These are phyloP conservation scores for Heliamphora exappendiculata DNA, from an alignment of 148 eudicot genomes.

Conservation along the genomic window DNA sequence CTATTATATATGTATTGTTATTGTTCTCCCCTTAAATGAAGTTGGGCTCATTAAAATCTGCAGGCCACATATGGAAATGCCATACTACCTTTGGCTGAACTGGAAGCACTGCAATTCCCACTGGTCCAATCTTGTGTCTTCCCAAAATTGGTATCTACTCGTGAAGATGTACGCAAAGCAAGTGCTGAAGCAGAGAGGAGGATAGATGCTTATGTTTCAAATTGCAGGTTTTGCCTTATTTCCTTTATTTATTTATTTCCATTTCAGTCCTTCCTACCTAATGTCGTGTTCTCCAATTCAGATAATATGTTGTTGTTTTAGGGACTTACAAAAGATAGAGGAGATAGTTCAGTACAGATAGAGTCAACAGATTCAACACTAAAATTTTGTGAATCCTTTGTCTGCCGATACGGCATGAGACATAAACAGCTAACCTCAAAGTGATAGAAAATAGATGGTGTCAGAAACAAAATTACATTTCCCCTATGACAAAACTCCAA, in stretches of 20 bases:
- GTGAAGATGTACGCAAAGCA: slow-evolving; percentile 81
- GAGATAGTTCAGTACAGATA: not conserved
- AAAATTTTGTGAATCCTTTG: not conserved
- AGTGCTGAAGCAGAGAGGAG: slow-evolving; percentile 79
- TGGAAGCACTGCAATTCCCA: slow-evolving; percentile 81
- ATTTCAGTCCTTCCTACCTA: not conserved
- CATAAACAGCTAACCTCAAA: not conserved
- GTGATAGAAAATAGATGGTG: not conserved
- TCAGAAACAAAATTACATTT: not conserved
- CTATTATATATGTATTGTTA: not conserved
- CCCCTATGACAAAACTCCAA: not conserved
- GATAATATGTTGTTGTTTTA: not conserved
- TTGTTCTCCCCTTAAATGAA: not conserved
- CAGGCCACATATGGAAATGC: slow-evolving; percentile 73
- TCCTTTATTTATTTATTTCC: not conserved
- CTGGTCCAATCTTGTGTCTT: slow-evolving; percentile 87
- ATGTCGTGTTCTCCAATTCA: not conserved
- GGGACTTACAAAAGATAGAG: not conserved
- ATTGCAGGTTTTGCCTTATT: slow-evolving; percentile 60
- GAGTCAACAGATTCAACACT: not conserved
- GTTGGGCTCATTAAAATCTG: slow-evolving; percentile 5
- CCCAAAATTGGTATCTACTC: slow-evolving; percentile 61
- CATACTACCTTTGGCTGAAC: slow-evolving; percentile 57
- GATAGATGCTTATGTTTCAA: slow-evolving; percentile 53
- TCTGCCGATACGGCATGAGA: not conserved